Evolutionary conservation across 768 basidiomycete species (phyloP).

Genomic region (Suillus sp.): DNA sequence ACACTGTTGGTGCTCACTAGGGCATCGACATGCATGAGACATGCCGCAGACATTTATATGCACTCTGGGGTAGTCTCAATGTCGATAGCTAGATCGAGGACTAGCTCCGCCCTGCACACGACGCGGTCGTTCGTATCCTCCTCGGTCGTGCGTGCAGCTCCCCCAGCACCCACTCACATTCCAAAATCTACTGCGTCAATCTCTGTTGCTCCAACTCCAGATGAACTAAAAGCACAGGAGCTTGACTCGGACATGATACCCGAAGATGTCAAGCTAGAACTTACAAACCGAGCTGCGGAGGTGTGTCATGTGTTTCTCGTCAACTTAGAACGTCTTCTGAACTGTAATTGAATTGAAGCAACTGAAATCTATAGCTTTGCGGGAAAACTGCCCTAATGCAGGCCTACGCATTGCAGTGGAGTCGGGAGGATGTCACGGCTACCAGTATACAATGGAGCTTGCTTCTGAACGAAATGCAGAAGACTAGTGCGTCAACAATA

Average conservation of each 20-base stretch:
- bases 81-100: not conserved
- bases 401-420: conserved; percentile 85
- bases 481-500: conserved; percentile 72
- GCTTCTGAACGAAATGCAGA: conserved; percentile 62
- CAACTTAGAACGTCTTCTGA: conserved; percentile 7
- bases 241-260: conserved; percentile 63
- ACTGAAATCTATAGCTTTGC: conserved; percentile 68
- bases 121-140: conserved; percentile 2
- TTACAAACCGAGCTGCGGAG: conserved; percentile 79
- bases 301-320: conserved; percentile 37
- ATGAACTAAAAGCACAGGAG: conserved; percentile 61
- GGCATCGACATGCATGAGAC: not conserved
- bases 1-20: not conserved
- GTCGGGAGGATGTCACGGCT: conserved; percentile 96
- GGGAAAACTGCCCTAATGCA: conserved; percentile 61
- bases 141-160: not conserved
- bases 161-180: not conserved
- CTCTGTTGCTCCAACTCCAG: conserved; percentile 43
- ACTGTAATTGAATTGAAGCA: conserved; percentile 53
- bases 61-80: not conserved
- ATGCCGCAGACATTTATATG: not conserved
- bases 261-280: conserved; percentile 51
- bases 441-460: conserved; percentile 92
- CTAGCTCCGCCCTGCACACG: not conserved
- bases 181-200: not conserved